Base-by-base conservation (phyloP, 768 basidiomycete genomes). In the Macrolepiota dolichaula region DNA sequence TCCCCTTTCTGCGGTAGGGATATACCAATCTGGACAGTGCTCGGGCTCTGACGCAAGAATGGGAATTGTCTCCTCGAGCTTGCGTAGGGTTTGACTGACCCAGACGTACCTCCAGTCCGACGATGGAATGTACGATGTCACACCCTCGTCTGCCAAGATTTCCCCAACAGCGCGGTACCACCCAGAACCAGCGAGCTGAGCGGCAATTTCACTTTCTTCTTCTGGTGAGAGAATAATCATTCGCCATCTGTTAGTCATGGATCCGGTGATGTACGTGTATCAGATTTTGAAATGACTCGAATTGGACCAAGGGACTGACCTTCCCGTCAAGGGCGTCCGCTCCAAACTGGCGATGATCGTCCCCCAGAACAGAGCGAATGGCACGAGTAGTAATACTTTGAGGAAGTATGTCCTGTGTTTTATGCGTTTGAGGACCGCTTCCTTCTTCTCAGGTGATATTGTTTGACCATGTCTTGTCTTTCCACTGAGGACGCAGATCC, bases 61-160 rank as follows among this genome's bases (percentile, higher is more conserved):
- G 10, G 88, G 92, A 44, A 95, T 86, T 47, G 82, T 88, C 32
- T 73, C 65, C 74, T 98, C 96, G 27, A 99, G 82, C 57, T 79
- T 79, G 17, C 90, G 85, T 22, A 98, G 76, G 1, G 91, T 93
- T 19, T 86, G 81, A 57, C 83, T 81, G 11, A 96, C 94, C 96
- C 96, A 98, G 19, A 76, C 69, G 70, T 91, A 90, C 61, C 96
- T 84, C 96, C 96, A 98, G 74, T 99, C 96, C 25, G 78, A 81
- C 1, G 80, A 72, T 36, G 91, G 84, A 55, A 98, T 79, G 38
- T 92, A 79, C 46, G 77, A 77, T 3, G 85, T 83, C 53, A 85
- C 73, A 4, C 84, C 86, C 62, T 89, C 81, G 62, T 82, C 70
- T 6, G 88, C 79, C 12, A 98, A 81, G 49, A 96, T 91, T 40